Evolutionary conservation across 2,329 filamentous ascomycete genomes (phyloP), one percentile per base, ranked within the genome.

Genomic region (Emergomyces pasteurianus): DNA sequence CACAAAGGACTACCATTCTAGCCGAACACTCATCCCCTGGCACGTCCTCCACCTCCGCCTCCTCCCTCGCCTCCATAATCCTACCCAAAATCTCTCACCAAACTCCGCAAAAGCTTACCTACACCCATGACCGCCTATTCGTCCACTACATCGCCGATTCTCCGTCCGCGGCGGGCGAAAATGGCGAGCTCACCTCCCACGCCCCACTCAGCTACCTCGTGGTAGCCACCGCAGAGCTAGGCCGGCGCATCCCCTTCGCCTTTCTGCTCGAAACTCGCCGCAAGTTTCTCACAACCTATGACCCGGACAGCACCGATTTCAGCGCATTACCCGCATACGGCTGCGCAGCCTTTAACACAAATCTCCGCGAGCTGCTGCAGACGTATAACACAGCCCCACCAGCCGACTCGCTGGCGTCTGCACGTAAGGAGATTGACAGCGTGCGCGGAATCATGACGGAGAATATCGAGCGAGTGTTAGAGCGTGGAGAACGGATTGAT

Each of bases 91-190:
- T 99, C 80, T 81, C 83, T 60, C 94, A 99, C 78, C 77, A 80
- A 65, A 79, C 82, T 36, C 81, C 91, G 0, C 86, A 95, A 71
- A 96, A 96, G 77, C 84, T 95, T 66, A 97, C 92, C 60, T 96
- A 95, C 79, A 95, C 90, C 47, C 91, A 96, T 75, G 89, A 91
- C 77, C 81, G 86, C 63, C 86, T 95, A 74, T 90, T 94, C 80
- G 94, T 97, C 75, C 92, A 99, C 81, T 96, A 95, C 80, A 88
- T 97, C 71, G 84, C 92, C 70, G 89, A 94, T 71, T 86, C 90
- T 0, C 86, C 90, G 10, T 86, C 86, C 83, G 68, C 83, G 86
- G 70, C 78, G 78, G 61, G 66, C 9, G 66, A 70, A 36, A 67
- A 70, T 28, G 60, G 70, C 67, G 69, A 79, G 75, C 73, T 73